phyloP scores from a whole-genome alignment of 164 flowering plant species.

The Houttuynia cordata region DNA sequence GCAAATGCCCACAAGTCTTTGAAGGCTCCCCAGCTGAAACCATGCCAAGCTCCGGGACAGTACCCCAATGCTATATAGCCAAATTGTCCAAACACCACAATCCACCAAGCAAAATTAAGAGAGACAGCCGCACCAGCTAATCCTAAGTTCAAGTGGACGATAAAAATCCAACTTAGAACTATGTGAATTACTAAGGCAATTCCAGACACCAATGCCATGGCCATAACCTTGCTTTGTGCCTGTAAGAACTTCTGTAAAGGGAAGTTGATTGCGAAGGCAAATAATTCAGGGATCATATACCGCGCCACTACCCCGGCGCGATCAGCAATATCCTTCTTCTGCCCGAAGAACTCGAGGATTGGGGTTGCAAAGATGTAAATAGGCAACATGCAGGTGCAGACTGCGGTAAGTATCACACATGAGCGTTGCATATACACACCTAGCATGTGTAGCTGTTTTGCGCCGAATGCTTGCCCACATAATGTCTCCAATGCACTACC shows the following conservation, averaged over 20 bases:
- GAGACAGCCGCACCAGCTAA: slow-evolving; percentile 31
- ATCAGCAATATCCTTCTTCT: slow-evolving; percentile 24
- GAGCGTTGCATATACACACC: slow-evolving; percentile 39
- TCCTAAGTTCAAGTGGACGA: slow-evolving; percentile 25
- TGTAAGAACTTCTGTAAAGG: slow-evolving; percentile 34
- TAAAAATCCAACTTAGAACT: slow-evolving; percentile 31
- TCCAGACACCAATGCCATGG: slow-evolving; percentile 28
- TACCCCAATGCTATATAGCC: slow-evolving; percentile 24
- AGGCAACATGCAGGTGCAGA: slow-evolving; percentile 12
- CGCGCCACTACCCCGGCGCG: slow-evolving; percentile 19
- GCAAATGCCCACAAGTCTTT: slow-evolving; percentile 35
- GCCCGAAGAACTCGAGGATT: slow-evolving; percentile 20
- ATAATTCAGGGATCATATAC: slow-evolving; percentile 27
- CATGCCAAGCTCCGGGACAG: slow-evolving; percentile 15
- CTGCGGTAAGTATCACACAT: slow-evolving; percentile 22
- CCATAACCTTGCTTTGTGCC: slow-evolving; percentile 27
- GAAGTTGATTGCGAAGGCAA: slow-evolving; percentile 22
- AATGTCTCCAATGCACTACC: slow-evolving; percentile 49
- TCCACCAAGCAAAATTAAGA: slow-evolving; percentile 43
- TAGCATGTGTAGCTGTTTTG: slow-evolving; percentile 25
- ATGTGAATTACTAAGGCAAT: slow-evolving; percentile 23
- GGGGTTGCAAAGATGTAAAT: slow-evolving; percentile 23
- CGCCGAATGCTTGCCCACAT: slow-evolving; percentile 35
- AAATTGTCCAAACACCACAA: slow-evolving; percentile 26
- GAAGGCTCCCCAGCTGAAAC: slow-evolving; percentile 35